These are phyloP conservation scores for Rhodotorula diobovata DNA, from an alignment of 768 basidiomycete genomes.

Conservation along the genomic window DNA sequence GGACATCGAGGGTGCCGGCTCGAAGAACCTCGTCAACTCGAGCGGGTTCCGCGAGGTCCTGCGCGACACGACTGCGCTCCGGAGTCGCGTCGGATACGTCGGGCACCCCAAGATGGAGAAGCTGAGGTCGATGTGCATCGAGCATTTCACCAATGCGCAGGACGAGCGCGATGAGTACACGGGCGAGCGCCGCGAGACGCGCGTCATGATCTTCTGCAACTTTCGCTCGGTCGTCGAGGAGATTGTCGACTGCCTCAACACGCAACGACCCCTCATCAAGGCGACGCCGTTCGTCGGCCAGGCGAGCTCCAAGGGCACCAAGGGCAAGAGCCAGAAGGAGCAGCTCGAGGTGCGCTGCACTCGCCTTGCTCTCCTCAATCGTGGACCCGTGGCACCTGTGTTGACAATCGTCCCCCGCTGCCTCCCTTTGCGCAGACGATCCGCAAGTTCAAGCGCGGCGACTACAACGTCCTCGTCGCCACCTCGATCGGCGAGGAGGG, in stretches of 20 bases:
- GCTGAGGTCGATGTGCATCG: constrained; percentile 65
- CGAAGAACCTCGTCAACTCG: constrained; percentile 61
- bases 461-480: constrained; percentile 86
- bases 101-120: constrained; percentile 89
- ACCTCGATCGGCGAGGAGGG: constrained; percentile 98
- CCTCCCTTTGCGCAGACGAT: constrained; percentile 81
- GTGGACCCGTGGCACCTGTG: too few species aligned
- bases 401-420: too few species aligned
- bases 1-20: constrained; percentile 42
- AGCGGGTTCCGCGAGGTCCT: constrained; percentile 37
- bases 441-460: constrained; percentile 75
- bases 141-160: constrained; percentile 64
- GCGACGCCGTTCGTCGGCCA: constrained; percentile 88
- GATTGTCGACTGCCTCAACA: constrained; percentile 72
- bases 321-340: constrained; percentile 83
- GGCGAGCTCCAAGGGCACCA: constrained; percentile 72
- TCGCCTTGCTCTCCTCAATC: background rate
- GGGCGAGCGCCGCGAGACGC: constrained; percentile 43
- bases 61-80: constrained; percentile 30
- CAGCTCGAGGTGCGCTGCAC: constrained; percentile 67
- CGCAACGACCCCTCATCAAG: constrained; percentile 65
- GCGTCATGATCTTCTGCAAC: constrained; percentile 92
- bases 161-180: constrained; percentile 43
- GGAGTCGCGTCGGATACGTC: constrained; percentile 41
- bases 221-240: constrained; percentile 86